phyloP scores from a whole-genome alignment of 2,329 filamentous ascomycete species.

The Fusarium denticulatum region DNA sequence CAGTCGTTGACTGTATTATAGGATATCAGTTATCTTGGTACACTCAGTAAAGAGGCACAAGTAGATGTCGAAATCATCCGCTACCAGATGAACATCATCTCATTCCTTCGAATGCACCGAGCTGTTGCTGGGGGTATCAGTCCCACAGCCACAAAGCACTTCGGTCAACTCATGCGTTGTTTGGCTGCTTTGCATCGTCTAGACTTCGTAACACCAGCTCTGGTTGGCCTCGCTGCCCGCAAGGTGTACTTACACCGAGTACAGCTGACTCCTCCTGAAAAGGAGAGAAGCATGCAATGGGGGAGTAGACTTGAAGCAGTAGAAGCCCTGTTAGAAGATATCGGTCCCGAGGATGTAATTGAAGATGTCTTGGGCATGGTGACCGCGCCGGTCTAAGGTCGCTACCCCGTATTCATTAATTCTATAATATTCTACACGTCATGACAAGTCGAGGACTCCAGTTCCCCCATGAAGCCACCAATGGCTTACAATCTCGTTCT shows the following conservation, averaged over 20 bases:
- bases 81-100: constrained; percentile 87
- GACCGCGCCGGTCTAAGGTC: constrained; percentile 57
- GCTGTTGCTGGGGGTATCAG: constrained; percentile 83
- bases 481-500: constrained; percentile 26
- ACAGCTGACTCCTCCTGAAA: constrained; percentile 71
- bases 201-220: constrained; percentile 82
- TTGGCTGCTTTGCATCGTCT: constrained; percentile 85
- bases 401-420: constrained; percentile 40
- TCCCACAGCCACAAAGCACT: constrained; percentile 80
- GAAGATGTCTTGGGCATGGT: constrained; percentile 71
- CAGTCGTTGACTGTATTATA: constrained; percentile 44
- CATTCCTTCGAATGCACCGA: constrained; percentile 88
- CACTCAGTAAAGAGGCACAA: constrained; percentile 66
- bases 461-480: constrained; percentile 30
- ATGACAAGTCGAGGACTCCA: constrained; percentile 34
- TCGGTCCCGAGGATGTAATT: constrained; percentile 70
- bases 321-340: constrained; percentile 69
- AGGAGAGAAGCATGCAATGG: constrained; percentile 92
- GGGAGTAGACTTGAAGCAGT: constrained; percentile 82
- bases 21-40: constrained; percentile 69
- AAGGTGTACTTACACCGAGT: constrained; percentile 93
- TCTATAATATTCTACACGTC: constrained; percentile 44
- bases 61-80: constrained; percentile 81
- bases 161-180: constrained; percentile 74
- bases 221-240: constrained; percentile 81